A percentile compares a stretch with the other conserved stretches of the same genome.
Conservation (phyloP, 345 rosid genomes). For the Euphorbia pulcherrima region DNA sequence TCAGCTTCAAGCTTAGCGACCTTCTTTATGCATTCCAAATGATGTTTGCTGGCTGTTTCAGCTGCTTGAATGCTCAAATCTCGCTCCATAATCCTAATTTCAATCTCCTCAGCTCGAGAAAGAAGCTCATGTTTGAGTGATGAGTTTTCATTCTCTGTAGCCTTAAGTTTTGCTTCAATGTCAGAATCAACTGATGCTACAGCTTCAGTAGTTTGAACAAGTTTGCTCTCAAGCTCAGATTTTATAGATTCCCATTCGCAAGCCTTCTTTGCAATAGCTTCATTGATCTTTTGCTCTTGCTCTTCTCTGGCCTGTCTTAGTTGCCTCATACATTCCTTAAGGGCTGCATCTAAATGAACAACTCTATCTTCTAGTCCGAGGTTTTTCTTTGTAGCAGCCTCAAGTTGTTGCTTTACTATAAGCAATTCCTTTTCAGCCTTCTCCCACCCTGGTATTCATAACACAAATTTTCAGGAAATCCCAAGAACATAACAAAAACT, state of each 20-base stretch:
- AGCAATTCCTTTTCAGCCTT: constrained; percentile 74
- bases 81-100: constrained; percentile 69
- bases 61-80: constrained; percentile 83
- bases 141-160: constrained; percentile 55
- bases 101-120: constrained; percentile 62
- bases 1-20: constrained; percentile 91
- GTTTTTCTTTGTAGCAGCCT: constrained; percentile 43
- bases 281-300: constrained; percentile 58
- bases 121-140: constrained; percentile 57
- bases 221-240: constrained; percentile 48
- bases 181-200: constrained; percentile 28
- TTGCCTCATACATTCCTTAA: constrained; percentile 93
- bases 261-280: constrained; percentile 45
- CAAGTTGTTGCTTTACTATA: constrained; percentile 61
- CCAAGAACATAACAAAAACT: not conserved
- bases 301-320: constrained; percentile 79
- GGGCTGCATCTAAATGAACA: constrained; percentile 83
- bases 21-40: constrained; percentile 79
- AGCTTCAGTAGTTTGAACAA: constrained; percentile 39
- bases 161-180: constrained; percentile 42
- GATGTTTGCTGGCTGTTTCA: constrained; percentile 86
- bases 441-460: constrained; percentile 80
- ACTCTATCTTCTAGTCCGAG: constrained; percentile 63
- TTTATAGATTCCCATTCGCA: constrained; percentile 52
- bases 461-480: not conserved